These are phyloP conservation scores for Gypsophila paniculata DNA, from an alignment of 179 eudicot species.

Conservation along the genomic window DNA sequence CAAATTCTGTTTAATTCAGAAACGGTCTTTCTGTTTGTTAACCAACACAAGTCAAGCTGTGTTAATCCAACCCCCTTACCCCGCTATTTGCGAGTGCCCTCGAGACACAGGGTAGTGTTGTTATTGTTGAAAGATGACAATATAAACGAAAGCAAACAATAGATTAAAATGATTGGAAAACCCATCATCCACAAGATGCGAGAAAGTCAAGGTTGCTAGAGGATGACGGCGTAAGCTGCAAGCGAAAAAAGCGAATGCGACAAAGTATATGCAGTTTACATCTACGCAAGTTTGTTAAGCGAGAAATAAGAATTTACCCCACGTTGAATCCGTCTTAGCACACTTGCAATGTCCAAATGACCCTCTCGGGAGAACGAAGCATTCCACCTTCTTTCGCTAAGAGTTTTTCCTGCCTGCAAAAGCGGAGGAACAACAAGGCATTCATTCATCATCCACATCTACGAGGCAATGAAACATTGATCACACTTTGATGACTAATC, in stretches of 20 bases:
- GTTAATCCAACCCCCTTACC: no score
- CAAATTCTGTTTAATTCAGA: no score
- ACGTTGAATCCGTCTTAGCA: constrained; percentile 73
- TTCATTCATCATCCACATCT: background rate
- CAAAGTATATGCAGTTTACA: background rate
- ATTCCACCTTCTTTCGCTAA: constrained; percentile 86
- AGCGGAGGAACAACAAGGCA: background rate
- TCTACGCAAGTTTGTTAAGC: background rate
- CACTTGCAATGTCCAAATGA: constrained; percentile 74
- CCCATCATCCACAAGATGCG: background rate
- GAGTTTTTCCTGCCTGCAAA: constrained; percentile 68
- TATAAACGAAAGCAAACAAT: background rate
- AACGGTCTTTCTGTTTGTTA: no score
- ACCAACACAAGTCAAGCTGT: no score
- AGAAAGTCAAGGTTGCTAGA: background rate
- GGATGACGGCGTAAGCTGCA: background rate
- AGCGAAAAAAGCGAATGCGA: background rate
- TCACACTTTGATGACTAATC: background rate
- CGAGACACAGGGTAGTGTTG: no score
- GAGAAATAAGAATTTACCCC: constrained; percentile 51
- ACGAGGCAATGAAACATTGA: background rate
- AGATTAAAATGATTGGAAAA: background rate
- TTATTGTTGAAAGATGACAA: background rate
- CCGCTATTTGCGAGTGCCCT: no score
- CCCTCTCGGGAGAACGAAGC: constrained; percentile 79